These are phyloP conservation scores for Fusarium xyrophilum DNA, from an alignment of 2,329 filamentous ascomycete species.

Conservation along the genomic window DNA sequence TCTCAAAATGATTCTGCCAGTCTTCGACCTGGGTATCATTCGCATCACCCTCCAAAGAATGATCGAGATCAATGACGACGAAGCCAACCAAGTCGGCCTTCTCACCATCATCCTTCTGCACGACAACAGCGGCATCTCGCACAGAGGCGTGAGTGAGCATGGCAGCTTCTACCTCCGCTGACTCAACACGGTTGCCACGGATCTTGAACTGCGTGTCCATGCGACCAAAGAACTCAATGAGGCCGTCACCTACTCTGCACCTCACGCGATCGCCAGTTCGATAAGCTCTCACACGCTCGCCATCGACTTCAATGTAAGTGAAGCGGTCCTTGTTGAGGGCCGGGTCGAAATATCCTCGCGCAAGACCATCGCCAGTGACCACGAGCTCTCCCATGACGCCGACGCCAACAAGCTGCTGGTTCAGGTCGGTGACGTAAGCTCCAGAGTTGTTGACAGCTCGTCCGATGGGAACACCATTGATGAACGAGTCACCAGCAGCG, in stretches of 20 bases:
- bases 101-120: neutral
- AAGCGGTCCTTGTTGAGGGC: conserved; percentile 20
- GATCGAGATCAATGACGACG: neutral
- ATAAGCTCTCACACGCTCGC: conserved; percentile 14
- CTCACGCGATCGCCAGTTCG: conserved; percentile 37
- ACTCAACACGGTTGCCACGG: neutral
- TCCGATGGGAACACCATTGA: conserved; percentile 37
- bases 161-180: neutral
- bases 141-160: neutral
- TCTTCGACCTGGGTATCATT: neutral
- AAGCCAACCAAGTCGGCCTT: neutral
- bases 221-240: conserved; percentile 20
- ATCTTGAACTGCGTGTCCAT: neutral
- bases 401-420: conserved; percentile 25
- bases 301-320: neutral
- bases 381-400: conserved; percentile 40
- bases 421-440: conserved; percentile 25
- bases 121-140: neutral
- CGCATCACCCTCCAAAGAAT: neutral
- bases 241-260: conserved; percentile 13
- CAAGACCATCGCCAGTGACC: conserved; percentile 33
- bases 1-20: neutral
- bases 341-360: conserved; percentile 24
- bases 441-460: conserved; percentile 33
- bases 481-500: neutral